Conservation (phyloP, 352 stramenopile genomes). For the Globisporangium perplexum region DNA sequence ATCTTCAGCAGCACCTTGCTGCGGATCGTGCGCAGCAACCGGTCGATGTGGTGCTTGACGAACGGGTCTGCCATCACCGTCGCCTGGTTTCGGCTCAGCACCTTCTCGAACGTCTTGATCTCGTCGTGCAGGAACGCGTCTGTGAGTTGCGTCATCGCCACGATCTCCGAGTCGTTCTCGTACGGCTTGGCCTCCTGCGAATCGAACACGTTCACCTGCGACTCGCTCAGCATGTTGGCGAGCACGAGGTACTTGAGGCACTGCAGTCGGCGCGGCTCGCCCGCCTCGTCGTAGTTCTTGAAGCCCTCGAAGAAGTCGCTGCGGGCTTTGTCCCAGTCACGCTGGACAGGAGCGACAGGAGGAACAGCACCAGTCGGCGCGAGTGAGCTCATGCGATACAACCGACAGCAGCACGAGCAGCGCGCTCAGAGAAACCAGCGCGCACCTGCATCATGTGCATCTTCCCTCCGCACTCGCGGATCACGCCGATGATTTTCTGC, state of each 20-base stretch:
- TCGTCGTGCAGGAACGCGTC: constrained; percentile 94
- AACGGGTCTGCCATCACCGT: constrained; percentile 95
- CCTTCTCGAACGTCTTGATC: constrained; percentile 92
- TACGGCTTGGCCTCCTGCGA: constrained; percentile 91
- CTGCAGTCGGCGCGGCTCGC: constrained; percentile 86
- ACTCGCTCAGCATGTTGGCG: constrained; percentile 93
- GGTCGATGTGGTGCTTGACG: constrained; percentile 93
- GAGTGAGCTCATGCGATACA: too few relatives aligned
- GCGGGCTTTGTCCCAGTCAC: constrained; percentile 90
- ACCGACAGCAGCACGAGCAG: too few relatives aligned
- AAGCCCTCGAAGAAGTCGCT: constrained; percentile 95
- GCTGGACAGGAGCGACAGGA: constrained; percentile 17
- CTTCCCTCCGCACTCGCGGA: constrained; percentile 94
- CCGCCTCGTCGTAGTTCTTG: constrained; percentile 96
- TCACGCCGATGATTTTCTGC: constrained; percentile 91
- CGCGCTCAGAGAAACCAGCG: background rate
- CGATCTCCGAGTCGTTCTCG: constrained; percentile 94
- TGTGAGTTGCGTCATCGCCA: constrained; percentile 94
- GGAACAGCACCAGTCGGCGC: background rate
- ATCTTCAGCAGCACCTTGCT: constrained; percentile 93
- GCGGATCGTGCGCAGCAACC: constrained; percentile 92
- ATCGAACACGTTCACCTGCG: constrained; percentile 94
- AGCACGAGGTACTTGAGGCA: constrained; percentile 95
- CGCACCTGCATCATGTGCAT: constrained; percentile 93
- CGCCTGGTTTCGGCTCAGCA: constrained; percentile 82